Evolutionary conservation across 1,284 basidiomycete genomes (phyloP).

Genomic region (Trichosporon asahii): DNA sequence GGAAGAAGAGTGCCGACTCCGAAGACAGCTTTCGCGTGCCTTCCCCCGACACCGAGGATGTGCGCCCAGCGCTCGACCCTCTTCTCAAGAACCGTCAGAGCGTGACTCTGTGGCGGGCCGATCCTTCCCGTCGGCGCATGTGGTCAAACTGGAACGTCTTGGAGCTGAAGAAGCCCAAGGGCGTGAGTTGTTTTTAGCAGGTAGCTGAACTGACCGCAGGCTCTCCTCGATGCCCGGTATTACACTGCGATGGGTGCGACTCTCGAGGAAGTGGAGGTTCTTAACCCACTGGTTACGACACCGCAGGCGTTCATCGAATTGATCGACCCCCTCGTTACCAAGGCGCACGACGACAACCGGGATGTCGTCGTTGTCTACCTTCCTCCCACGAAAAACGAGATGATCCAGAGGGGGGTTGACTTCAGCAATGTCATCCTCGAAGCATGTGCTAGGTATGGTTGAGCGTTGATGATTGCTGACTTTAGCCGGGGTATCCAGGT

Average conservation of each 20-base stretch:
- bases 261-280: constrained; percentile 37
- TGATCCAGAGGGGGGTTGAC: constrained; percentile 24
- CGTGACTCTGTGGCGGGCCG: constrained; percentile 29
- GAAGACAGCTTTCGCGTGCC: constrained; percentile 43
- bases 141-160: constrained; percentile 38
- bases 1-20: constrained; percentile 41
- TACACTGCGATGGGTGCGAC: constrained; percentile 40
- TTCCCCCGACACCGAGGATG: constrained; percentile 21
- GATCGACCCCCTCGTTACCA: constrained; percentile 25
- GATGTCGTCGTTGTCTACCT: constrained; percentile 30
- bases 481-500: constrained; percentile 26
- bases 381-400: constrained; percentile 25
- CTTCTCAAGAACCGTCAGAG: constrained; percentile 12
- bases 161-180: constrained; percentile 24
- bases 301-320: constrained; percentile 28
- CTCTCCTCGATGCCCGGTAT: constrained; percentile 30
- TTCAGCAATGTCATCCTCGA: constrained; percentile 24
- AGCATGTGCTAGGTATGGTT: constrained; percentile 31
- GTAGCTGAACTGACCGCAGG: constrained; percentile 6
- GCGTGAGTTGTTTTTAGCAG: constrained; percentile 11
- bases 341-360: constrained; percentile 12
- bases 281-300: constrained; percentile 20
- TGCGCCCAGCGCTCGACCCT: constrained; percentile 28
- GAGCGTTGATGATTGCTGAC: background rate
- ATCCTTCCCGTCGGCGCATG: constrained; percentile 27